These are phyloP conservation scores for Lizanozyma gosingica DNA, from an alignment of 1,139 yeast species.

Conservation along the genomic window DNA sequence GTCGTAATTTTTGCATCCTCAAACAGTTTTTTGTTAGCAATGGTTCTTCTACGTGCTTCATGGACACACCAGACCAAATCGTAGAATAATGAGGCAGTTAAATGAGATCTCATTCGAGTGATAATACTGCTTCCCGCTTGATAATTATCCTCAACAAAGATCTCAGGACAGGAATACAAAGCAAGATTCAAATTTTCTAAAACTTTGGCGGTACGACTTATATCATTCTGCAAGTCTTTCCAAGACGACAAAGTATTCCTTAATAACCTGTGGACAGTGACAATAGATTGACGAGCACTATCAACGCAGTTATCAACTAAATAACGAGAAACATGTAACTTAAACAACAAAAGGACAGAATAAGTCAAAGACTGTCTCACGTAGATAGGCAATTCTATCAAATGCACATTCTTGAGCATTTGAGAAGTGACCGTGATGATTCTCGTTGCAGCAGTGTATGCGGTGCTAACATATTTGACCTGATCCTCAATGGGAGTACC, in stretches of 20 bases:
- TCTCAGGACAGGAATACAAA: conserved; percentile 77
- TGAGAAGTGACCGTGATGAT: conserved; percentile 72
- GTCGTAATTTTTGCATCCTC: conserved; percentile 7
- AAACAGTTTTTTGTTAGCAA: conserved; percentile 24
- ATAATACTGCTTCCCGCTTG: conserved; percentile 49
- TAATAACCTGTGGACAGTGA: conserved; percentile 80
- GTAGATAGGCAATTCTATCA: conserved; percentile 81
- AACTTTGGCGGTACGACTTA: conserved; percentile 88
- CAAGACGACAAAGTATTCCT: conserved; percentile 86
- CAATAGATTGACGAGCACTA: conserved; percentile 87
- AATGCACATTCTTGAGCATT: conserved; percentile 54
- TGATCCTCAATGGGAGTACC: conserved; percentile 88
- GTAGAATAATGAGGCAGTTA: conserved; percentile 84
- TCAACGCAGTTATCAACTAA: conserved; percentile 72
- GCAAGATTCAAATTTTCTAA: conserved; percentile 84
- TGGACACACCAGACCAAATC: conserved; percentile 94
- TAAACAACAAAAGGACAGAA: conserved; percentile 71
- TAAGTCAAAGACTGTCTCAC: conserved; percentile 79
- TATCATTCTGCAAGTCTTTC: conserved; percentile 86
- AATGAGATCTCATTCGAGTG: conserved; percentile 82
- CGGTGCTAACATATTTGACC: conserved; percentile 73
- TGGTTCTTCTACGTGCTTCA: conserved; percentile 76
- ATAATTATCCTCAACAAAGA: conserved; percentile 49
- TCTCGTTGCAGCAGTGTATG: conserved; percentile 74
- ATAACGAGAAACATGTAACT: conserved; percentile 73